Percentiles rank a stretch among this genome's conserved stretches.
These are phyloP conservation scores for Amanita polypyramis DNA, from an alignment of 768 basidiomycete species.

Conservation along the genomic window DNA sequence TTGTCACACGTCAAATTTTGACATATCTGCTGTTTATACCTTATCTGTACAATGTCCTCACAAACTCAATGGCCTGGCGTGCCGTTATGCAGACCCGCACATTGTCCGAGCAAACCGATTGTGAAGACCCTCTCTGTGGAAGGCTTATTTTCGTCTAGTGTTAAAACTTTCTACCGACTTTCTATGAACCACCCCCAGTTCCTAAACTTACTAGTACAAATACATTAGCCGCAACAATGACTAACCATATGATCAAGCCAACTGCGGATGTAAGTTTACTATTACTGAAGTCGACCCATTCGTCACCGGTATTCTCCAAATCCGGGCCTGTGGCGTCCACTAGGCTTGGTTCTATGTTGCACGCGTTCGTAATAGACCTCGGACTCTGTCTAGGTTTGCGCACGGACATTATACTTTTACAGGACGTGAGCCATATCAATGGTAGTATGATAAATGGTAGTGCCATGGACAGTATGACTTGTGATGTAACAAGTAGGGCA, in stretches of 20 bases:
- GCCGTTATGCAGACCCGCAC: background rate
- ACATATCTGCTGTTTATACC: background rate
- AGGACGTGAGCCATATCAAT: conserved; percentile 66
- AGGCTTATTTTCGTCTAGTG: background rate
- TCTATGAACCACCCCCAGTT: conserved; percentile 11
- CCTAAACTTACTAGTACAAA: conserved; percentile 64
- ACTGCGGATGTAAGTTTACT: conserved; percentile 37
- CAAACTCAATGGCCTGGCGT: background rate
- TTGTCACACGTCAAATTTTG: background rate
- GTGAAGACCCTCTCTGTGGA: background rate
- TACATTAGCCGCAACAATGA: conserved; percentile 61
- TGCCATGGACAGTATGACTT: conserved; percentile 76
- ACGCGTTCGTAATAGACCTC: conserved; percentile 29
- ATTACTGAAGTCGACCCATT: conserved; percentile 55
- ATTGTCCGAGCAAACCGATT: background rate
- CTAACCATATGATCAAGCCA: conserved; percentile 50
- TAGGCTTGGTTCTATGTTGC: background rate
- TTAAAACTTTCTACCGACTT: conserved; percentile 10
- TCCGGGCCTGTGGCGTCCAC: conserved; percentile 9
- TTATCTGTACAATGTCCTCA: background rate
- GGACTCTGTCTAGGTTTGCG: conserved; percentile 26
- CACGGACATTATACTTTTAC: conserved; percentile 61
- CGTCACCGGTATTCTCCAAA: conserved; percentile 19
- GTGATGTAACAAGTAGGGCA: conserved; percentile 73
- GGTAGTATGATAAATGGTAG: conserved; percentile 84